Percentiles rank a stretch among this genome's conserved stretches.
phyloP scores from a whole-genome alignment of 2,329 filamentous ascomycete genomes.

The Hypoxylon sp. region DNA sequence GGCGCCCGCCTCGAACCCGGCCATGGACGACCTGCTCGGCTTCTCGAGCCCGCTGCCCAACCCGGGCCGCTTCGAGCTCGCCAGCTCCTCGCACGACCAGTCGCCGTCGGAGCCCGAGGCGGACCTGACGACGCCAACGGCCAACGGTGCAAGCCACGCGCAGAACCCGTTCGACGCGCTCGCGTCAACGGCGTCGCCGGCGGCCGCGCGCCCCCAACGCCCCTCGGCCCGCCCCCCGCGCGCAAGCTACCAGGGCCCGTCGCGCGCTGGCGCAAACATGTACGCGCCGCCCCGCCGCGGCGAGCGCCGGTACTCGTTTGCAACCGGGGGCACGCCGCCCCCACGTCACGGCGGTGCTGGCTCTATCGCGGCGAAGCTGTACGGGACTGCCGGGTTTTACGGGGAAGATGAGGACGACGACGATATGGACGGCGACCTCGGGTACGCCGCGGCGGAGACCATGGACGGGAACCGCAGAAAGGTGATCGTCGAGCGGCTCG shows the following conservation, averaged over 20 bases:
- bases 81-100: constrained; percentile 54
- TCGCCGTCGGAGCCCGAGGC: constrained; percentile 43
- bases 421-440: constrained; percentile 88
- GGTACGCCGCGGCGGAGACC: constrained; percentile 91
- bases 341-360: constrained; percentile 59
- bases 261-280: constrained; percentile 52
- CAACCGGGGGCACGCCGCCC: constrained; percentile 54
- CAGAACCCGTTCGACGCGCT: constrained; percentile 42
- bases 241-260: constrained; percentile 53
- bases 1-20: constrained; percentile 40
- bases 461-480: constrained; percentile 91
- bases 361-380: constrained; percentile 62
- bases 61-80: constrained; percentile 77
- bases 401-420: constrained; percentile 63
- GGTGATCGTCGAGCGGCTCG: constrained; percentile 94
- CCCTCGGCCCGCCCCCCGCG: constrained; percentile 30
- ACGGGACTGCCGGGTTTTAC: constrained; percentile 45
- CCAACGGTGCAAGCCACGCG: constrained; percentile 27
- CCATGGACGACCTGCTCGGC: constrained; percentile 73
- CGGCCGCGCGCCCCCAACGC: constrained; percentile 4
- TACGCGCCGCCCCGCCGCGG: constrained; percentile 57
- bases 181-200: constrained; percentile 14
- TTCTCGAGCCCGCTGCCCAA: constrained; percentile 73
- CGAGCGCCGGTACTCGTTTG: constrained; percentile 63
- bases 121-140: constrained; percentile 20